Evolutionary conservation across 306 rosid genomes (phyloP).

Genomic region (Phaseolus lunatus): DNA sequence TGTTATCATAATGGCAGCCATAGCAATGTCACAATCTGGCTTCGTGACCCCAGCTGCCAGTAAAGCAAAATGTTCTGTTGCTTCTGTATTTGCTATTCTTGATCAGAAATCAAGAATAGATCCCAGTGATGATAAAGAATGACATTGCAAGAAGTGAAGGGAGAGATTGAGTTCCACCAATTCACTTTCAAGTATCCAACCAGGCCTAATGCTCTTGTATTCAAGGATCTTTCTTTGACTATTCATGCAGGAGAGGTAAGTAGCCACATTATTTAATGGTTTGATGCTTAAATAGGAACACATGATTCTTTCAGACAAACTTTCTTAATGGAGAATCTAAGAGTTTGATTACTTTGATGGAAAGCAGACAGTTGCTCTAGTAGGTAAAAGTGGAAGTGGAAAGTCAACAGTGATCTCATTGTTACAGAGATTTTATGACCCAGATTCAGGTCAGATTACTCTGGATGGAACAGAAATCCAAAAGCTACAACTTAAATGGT

Average conservation of each 20-base stretch:
- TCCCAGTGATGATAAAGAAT: conserved; percentile 61
- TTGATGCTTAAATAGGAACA: neutral
- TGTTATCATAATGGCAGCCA: conserved; percentile 62
- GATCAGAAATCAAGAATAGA: conserved; percentile 70
- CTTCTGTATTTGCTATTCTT: conserved; percentile 73
- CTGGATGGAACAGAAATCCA: conserved; percentile 64
- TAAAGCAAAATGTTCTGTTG: conserved; percentile 65
- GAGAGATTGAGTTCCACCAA: conserved; percentile 65
- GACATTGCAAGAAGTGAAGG: conserved; percentile 58
- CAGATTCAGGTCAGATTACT: conserved; percentile 67
- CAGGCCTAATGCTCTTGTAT: conserved; percentile 67
- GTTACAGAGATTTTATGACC: conserved; percentile 72
- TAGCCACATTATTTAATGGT: too few relatives aligned
- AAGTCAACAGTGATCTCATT: conserved; percentile 68
- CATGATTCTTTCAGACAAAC: neutral
- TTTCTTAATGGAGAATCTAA: conserved; percentile 2
- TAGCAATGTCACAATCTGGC: conserved; percentile 64
- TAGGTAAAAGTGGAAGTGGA: conserved; percentile 85
- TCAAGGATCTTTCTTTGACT: conserved; percentile 65
- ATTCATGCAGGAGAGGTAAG: conserved; percentile 79
- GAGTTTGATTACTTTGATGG: neutral
- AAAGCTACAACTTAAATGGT: conserved; percentile 62
- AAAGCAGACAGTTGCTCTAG: conserved; percentile 67
- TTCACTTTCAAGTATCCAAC: conserved; percentile 78
- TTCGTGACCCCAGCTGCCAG: conserved; percentile 60